phyloP scores from a whole-genome alignment of 257 asterid genomes.

The Linaria vulgaris region DNA sequence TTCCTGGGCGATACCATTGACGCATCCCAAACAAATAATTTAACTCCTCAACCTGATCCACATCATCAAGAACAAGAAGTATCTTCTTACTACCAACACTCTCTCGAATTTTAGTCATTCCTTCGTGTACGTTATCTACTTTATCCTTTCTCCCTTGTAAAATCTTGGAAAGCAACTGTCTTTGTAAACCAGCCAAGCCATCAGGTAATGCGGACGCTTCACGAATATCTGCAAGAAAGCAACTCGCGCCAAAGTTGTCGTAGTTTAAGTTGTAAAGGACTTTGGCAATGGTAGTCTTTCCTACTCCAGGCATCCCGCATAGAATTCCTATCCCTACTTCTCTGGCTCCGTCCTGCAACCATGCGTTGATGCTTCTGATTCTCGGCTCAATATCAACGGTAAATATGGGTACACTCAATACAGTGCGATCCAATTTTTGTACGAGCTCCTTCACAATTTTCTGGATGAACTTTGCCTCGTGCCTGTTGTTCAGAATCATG shows the following conservation, averaged over 20 bases:
- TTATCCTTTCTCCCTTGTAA: constrained; percentile 6
- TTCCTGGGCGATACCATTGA: constrained; percentile 10
- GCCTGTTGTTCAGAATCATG: constrained; percentile 13
- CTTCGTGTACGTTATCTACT: constrained; percentile 1
- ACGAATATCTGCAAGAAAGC: constrained; percentile 27
- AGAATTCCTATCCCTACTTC: constrained; percentile 26
- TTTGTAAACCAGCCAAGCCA: constrained; percentile 11
- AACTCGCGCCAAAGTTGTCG: constrained; percentile 12
- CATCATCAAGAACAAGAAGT: constrained; percentile 15
- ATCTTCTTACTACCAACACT: constrained; percentile 21
- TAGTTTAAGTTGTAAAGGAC: constrained; percentile 19
- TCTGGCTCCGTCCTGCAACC: constrained; percentile 1
- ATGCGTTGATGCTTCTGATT: background rate
- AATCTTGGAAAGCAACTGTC: constrained; percentile 4
- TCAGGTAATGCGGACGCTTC: constrained; percentile 6
- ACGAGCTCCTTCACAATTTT: constrained; percentile 13
- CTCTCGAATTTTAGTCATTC: background rate
- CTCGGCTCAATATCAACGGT: background rate
- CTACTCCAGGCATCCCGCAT: constrained; percentile 31
- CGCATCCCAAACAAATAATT: constrained; percentile 2
- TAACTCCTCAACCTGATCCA: background rate
- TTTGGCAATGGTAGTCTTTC: constrained; percentile 28
- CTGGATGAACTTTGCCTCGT: constrained; percentile 20
- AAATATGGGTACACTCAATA: constrained; percentile 6
- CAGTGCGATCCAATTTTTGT: constrained; percentile 15